A percentile compares a stretch with the other conserved stretches of the same genome.
Conservation (phyloP, 345 rosid genomes). For the Bretschneidera sinensis region DNA sequence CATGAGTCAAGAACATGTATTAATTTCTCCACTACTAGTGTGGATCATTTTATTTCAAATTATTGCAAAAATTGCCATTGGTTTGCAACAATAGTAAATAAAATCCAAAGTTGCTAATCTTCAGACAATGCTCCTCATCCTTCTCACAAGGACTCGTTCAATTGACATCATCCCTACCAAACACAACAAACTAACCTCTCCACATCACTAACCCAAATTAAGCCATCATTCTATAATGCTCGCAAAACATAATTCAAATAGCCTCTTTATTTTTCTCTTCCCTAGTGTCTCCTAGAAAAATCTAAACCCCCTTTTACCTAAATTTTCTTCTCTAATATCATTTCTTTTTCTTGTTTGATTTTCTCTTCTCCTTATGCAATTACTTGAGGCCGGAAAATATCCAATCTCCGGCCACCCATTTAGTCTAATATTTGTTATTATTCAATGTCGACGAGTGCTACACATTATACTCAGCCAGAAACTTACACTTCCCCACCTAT, state of each 20-base stretch:
- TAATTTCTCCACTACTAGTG: too few species aligned
- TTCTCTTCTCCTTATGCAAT: slow-evolving; percentile 30
- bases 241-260: background rate
- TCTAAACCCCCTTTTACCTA: background rate
- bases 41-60: too few species aligned
- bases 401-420: slow-evolving; percentile 43
- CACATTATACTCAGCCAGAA: background rate
- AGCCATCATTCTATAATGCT: slow-evolving; percentile 7
- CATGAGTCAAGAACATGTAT: too few species aligned
- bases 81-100: slow-evolving; percentile 17
- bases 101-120: background rate
- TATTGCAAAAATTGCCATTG: too few species aligned
- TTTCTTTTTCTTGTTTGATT: background rate
- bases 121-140: slow-evolving; percentile 22
- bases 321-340: background rate
- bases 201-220: slow-evolving; percentile 30
- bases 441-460: slow-evolving; percentile 35
- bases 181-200: too few species aligned
- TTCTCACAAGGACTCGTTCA: slow-evolving; percentile 48
- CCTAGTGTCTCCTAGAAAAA: background rate
- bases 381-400: slow-evolving; percentile 42
- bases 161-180: slow-evolving; percentile 18
- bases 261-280: slow-evolving; percentile 24
- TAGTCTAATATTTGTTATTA: background rate
- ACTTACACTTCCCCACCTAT: slow-evolving; percentile 35